These are phyloP conservation scores for Penicillium ochrochloron DNA, from an alignment of 495 filamentous ascomycete species.

Conservation along the genomic window DNA sequence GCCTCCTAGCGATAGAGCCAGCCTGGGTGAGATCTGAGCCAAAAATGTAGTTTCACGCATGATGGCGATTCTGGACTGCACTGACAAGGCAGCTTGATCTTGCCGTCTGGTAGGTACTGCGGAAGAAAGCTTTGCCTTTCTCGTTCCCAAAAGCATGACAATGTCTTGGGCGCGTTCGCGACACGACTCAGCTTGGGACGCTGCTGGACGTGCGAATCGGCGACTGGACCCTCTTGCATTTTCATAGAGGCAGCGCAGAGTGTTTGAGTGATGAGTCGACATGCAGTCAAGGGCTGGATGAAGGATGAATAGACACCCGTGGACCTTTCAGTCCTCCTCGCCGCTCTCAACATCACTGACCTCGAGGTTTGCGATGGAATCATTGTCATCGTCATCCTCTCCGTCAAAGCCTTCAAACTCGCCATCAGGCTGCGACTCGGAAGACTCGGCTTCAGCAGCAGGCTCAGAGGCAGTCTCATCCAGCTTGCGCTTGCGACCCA, in stretches of 20 bases:
- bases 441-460: slow-evolving; percentile 32
- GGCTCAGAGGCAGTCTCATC: slow-evolving; percentile 44
- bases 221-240: slow-evolving; percentile 19
- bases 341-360: slow-evolving; percentile 51
- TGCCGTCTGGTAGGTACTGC: neutral
- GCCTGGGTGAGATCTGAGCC: slow-evolving; percentile 5
- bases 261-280: neutral
- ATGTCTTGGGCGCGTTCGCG: neutral
- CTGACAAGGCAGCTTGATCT: neutral
- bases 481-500: slow-evolving; percentile 61
- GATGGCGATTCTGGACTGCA: neutral
- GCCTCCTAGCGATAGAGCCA: neutral
- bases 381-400: slow-evolving; percentile 38
- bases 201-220: slow-evolving; percentile 18
- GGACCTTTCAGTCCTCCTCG: slow-evolving; percentile 44
- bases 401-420: slow-evolving; percentile 49
- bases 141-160: neutral
- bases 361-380: slow-evolving; percentile 50
- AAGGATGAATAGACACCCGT: neutral
- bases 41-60: neutral
- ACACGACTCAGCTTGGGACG: slow-evolving; percentile 15
- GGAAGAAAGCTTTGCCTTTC: neutral
- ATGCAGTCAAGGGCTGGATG: slow-evolving; percentile 7
- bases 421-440: slow-evolving; percentile 34
- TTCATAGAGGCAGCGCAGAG: slow-evolving; percentile 13